Evolutionary conservation across 306 rosid species (phyloP).

Genomic region (Trifolium fragiferum): DNA sequence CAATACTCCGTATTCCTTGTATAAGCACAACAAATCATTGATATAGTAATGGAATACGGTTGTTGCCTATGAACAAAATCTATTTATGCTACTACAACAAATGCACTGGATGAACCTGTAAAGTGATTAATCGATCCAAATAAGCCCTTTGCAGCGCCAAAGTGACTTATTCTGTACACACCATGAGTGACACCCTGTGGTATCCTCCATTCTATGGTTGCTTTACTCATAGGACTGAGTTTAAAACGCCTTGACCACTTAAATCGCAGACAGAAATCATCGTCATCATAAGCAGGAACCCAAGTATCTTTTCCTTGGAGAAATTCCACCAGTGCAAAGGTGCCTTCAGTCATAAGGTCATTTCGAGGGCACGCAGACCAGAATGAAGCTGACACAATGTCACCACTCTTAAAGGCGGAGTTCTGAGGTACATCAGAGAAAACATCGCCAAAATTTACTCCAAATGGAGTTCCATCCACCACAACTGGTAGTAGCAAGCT

Average conservation of each 20-base stretch:
- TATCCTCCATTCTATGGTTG: constrained; percentile 89
- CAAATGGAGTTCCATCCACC: constrained; percentile 70
- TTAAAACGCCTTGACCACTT: constrained; percentile 82
- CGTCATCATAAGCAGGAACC: constrained; percentile 88
- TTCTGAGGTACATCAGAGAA: constrained; percentile 65
- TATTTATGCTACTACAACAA: constrained; percentile 68
- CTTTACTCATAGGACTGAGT: constrained; percentile 67
- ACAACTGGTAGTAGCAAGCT: constrained; percentile 81
- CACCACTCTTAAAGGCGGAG: constrained; percentile 71
- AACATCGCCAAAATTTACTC: constrained; percentile 74
- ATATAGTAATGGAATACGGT: not conserved
- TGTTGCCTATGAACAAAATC: constrained; percentile 8
- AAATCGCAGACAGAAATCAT: constrained; percentile 85
- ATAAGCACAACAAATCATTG: constrained; percentile 10
- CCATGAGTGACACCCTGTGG: constrained; percentile 66
- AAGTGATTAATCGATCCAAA: constrained; percentile 74
- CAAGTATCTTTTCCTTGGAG: constrained; percentile 65
- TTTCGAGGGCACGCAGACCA: constrained; percentile 96
- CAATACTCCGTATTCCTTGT: not conserved
- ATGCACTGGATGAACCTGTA: constrained; percentile 82
- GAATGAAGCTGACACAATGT: constrained; percentile 64
- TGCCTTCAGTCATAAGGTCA: constrained; percentile 92
- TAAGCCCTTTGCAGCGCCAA: constrained; percentile 80
- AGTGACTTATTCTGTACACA: constrained; percentile 76
- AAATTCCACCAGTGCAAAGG: constrained; percentile 80